These are phyloP conservation scores for Xylaria curta DNA, from an alignment of 495 filamentous ascomycete genomes.

Conservation along the genomic window DNA sequence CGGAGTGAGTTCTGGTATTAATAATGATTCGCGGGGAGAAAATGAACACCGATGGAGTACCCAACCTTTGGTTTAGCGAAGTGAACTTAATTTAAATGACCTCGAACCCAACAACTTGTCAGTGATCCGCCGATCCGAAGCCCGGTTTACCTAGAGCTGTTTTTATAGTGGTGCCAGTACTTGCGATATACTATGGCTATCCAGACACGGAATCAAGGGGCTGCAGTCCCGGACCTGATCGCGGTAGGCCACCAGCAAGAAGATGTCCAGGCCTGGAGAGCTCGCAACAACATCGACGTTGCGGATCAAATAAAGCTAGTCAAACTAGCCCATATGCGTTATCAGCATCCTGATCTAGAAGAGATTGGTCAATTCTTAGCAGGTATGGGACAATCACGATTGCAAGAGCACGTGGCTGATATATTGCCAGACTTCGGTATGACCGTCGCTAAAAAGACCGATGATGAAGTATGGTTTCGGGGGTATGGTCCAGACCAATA, in stretches of 20 bases:
- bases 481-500: constrained; percentile 56
- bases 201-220: constrained; percentile 17
- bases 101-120: not conserved
- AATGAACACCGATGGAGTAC: not conserved
- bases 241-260: constrained; percentile 26
- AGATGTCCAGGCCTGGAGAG: constrained; percentile 19
- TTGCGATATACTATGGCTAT: constrained; percentile 6
- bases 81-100: constrained; percentile 10
- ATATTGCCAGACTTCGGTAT: constrained; percentile 49
- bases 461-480: constrained; percentile 47
- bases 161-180: not conserved
- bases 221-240: constrained; percentile 22
- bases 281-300: constrained; percentile 24
- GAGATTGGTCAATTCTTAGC: constrained; percentile 30
- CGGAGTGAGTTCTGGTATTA: constrained; percentile 12
- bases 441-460: constrained; percentile 37
- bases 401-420: not conserved
- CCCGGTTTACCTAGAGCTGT: not conserved
- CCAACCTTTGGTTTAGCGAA: not conserved
- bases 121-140: not conserved
- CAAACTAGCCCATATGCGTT: constrained; percentile 31
- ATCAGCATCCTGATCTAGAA: constrained; percentile 34
- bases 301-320: constrained; percentile 24
- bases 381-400: constrained; percentile 13
- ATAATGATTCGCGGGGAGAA: constrained; percentile 1